phyloP scores from a whole-genome alignment of 495 filamentous ascomycete genomes.

The Durotheca rogersii region DNA sequence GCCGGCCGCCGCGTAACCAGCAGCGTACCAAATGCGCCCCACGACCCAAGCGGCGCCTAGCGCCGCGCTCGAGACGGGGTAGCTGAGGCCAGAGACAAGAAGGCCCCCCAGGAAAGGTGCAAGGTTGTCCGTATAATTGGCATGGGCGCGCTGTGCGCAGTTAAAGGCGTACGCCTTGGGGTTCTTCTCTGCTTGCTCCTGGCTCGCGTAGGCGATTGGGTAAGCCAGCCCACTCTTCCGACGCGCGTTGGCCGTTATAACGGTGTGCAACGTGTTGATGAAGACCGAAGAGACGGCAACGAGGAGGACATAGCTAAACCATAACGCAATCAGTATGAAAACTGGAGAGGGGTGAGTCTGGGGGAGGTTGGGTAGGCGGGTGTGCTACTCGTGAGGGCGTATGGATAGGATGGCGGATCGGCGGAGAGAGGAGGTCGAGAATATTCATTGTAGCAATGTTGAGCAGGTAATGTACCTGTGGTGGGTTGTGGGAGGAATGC shows the following conservation, averaged over 20 bases:
- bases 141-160: constrained; percentile 69
- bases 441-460: no score
- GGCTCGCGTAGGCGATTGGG: constrained; percentile 63
- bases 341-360: constrained; percentile 8
- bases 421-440: no score
- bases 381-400: constrained; percentile 14
- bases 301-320: constrained; percentile 55
- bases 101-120: constrained; percentile 58
- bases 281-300: constrained; percentile 61
- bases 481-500: no score
- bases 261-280: constrained; percentile 55
- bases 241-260: constrained; percentile 49
- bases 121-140: constrained; percentile 69
- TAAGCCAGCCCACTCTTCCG: constrained; percentile 58
- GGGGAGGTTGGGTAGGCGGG: background rate
- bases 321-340: constrained; percentile 11
- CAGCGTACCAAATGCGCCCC: constrained; percentile 54
- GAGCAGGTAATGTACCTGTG: no score
- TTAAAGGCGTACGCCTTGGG: constrained; percentile 49
- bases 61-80: constrained; percentile 54
- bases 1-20: constrained; percentile 57
- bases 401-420: no score
- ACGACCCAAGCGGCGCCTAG: constrained; percentile 60
- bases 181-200: constrained; percentile 60
- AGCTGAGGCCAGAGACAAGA: constrained; percentile 55